Evolutionary conservation across 2,329 filamentous ascomycete genomes (phyloP), one percentile per base, ranked within the genome.

Genomic region (Incumbomyces delicatus): DNA sequence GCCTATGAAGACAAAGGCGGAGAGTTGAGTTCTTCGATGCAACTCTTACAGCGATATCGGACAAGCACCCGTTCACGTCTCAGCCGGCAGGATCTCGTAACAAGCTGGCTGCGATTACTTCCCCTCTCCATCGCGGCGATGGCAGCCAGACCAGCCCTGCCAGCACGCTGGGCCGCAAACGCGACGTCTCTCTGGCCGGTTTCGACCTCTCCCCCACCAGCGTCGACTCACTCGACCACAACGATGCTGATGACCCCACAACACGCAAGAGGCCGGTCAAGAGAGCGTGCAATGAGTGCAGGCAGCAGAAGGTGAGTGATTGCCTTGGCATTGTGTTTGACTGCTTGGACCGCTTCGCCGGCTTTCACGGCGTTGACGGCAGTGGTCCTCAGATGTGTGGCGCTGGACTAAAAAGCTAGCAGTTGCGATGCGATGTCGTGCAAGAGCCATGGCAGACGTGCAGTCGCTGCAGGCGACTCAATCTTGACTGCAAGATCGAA

Each of bases 201-300:
- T 60, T 71, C 38, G 68, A 72, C 47, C 71, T 67, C 54, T 72
- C 69, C 14, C 68, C 69, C 8, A 66, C 64, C 30, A 73, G 69
- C 55, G 59, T 66, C 18, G 56, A 56, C 40, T 57, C 55, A 38
- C 51, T 50, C 7, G 55, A 58, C 22, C 36, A 46, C 17, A 66
- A 71, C 39, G 69, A 68, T 54, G 61, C 60, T 47, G 68, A 70
- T 22, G 72, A 72, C 34, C 62, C 61, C 37, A 66, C 29, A 55
- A 52, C 39, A 61, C 64, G 36, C 68, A 70, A 51, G 67, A 70
- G 48, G 66, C 70, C 71, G 2, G 67, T 73, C 51, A 80, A 83
- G 65, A 70, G 80, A 58, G 80, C 80, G 16, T 83, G 80, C 62
- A 83, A 83, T 61, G 78, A 83, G 59, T 84, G 80, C 61, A 71